Evolutionary conservation across 2,329 filamentous ascomycete species (phyloP).

Genomic region (Fusarium annulatum): DNA sequence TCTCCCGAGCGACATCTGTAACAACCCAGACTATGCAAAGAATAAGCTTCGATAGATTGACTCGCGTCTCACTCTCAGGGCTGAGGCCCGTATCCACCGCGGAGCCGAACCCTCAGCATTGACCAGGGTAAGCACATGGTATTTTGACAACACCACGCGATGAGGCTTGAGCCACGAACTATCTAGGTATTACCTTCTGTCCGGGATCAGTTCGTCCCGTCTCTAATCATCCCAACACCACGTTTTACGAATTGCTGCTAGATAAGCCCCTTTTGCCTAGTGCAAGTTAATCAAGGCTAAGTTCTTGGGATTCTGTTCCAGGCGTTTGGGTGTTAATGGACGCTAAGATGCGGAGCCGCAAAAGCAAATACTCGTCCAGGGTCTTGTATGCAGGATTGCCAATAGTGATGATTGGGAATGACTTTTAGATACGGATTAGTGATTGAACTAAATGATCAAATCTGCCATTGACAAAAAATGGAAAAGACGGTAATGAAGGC

Average conservation of each 20-base stretch:
- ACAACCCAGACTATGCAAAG: background rate
- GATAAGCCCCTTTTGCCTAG: background rate
- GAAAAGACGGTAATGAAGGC: background rate
- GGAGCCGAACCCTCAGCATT: constrained; percentile 22
- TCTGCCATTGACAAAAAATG: accelerated
- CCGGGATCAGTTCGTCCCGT: background rate
- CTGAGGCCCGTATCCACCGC: constrained; percentile 21
- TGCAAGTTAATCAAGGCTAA: background rate
- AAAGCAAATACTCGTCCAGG: constrained; percentile 8
- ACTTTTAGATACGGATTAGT: background rate
- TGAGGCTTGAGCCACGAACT: background rate
- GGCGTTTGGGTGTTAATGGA: background rate
- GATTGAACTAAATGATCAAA: background rate
- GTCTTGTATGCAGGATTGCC: background rate
- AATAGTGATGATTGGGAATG: background rate
- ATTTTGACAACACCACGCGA: background rate
- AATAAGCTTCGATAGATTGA: constrained; percentile 13
- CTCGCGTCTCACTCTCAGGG: constrained; percentile 6
- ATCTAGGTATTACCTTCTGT: background rate
- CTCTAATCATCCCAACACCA: constrained; percentile 8
- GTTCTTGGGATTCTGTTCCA: background rate
- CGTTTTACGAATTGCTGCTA: background rate
- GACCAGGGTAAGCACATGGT: background rate
- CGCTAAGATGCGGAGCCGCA: constrained; percentile 31
- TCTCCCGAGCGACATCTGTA: background rate